These are phyloP conservation scores for Hebeloma cylindrosporum DNA, from an alignment of 768 basidiomycete genomes.

Conservation along the genomic window DNA sequence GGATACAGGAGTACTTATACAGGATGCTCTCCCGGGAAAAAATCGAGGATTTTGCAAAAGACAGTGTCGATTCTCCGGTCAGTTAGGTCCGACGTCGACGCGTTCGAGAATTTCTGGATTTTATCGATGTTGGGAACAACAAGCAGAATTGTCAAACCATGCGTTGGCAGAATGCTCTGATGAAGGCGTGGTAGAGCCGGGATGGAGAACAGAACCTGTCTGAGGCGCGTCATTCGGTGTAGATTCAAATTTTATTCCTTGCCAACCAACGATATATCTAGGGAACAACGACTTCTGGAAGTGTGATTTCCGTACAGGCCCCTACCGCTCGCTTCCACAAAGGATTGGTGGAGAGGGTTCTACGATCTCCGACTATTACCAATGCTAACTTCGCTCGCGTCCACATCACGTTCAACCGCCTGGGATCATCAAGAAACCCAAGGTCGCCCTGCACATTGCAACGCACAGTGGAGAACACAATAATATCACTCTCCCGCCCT, in stretches of 20 bases:
- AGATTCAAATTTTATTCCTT: slow-evolving; percentile 1
- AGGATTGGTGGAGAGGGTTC: slow-evolving; percentile 44
- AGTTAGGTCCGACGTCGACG: too few relatives aligned
- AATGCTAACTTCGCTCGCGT: slow-evolving; percentile 59
- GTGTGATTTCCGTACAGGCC: slow-evolving; percentile 33
- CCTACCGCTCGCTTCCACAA: slow-evolving; percentile 56
- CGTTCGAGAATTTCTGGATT: too few relatives aligned
- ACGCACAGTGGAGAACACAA: slow-evolving; percentile 65
- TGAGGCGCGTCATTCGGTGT: too few relatives aligned
- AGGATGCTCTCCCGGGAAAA: too few relatives aligned
- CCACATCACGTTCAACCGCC: slow-evolving; percentile 71
- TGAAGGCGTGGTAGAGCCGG: too few relatives aligned
- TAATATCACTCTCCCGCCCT: slow-evolving; percentile 65
- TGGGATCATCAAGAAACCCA: slow-evolving; percentile 62
- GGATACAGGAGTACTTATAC: too few relatives aligned
- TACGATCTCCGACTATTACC: slow-evolving; percentile 58
- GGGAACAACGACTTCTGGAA: not conserved
- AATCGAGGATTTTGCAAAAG: too few relatives aligned
- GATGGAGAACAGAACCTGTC: too few relatives aligned
- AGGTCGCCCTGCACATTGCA: slow-evolving; percentile 60
- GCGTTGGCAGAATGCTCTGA: too few relatives aligned
- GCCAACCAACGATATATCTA: not conserved
- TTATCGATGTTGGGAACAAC: too few relatives aligned
- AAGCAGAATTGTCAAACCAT: too few relatives aligned
- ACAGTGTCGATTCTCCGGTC: too few relatives aligned